Base-by-base conservation (phyloP, 1,139 yeast genomes). In the Protomyces inouyei region DNA sequence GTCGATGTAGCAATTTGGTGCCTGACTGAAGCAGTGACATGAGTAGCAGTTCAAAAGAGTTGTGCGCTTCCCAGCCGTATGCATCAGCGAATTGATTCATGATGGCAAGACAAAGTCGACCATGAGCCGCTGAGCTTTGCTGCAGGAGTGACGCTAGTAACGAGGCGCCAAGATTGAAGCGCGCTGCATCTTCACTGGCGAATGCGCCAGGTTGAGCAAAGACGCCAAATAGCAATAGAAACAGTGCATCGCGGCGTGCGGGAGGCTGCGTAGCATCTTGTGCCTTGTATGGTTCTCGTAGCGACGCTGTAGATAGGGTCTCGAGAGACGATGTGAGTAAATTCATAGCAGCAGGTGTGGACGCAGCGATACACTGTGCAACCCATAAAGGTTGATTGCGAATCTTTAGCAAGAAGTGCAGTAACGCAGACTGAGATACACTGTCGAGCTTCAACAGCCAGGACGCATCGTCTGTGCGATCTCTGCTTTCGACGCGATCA, bases 11-110 rank as follows among this genome's bases (percentile, higher is more conserved):
- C 40, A 60, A 25, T 38, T 23, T 23, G n/a, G 54, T 37, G 43
- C 64, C 59, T 12, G 46, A 21, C 55, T 54, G 64, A 18, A 60
- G 23, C 5, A 60, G 54, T n/a, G 51, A 52, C 59, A 60, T 28
- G 32, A 60, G 48, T 28, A 60, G 32, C 25, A 45, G 12, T 46
- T 60, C 64, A 48, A 54, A 43, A 14, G 40, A n/a, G 12, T 53
- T 48, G 6, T 35, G 48, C 10, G 51, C 46, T 40, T 40, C 63
- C 64, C 64, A 60, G 10, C 59, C 59, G 38, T 60, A 60, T 3
- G 54, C 36, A 14, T 23, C 32, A 12, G 55, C 37, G 45, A 57
- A 60, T 3, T 56, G 46, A 21, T 60, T 59, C 48, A 60, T 45
- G 16, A 54, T 28, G 16, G 59, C 52, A 21, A 60, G 55, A 18